A percentile compares a stretch with the other conserved stretches of the same genome.
Conservation (phyloP, 495 filamentous ascomycete species). For the Penicillium samsonianum region DNA sequence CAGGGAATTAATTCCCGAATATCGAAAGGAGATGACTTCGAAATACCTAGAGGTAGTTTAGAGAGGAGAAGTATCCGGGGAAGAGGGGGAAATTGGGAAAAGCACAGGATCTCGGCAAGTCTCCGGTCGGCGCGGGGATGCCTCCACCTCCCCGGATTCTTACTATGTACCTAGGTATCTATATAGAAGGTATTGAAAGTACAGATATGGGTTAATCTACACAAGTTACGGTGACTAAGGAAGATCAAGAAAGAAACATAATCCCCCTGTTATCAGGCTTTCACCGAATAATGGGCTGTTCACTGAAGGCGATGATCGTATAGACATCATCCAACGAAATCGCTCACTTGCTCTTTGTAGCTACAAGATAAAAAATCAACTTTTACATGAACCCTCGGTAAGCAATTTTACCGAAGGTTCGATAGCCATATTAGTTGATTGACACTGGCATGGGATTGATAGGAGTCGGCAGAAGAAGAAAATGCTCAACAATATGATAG, state of each 20-base stretch:
- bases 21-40: not conserved
- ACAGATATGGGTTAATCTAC: not conserved
- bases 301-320: not conserved
- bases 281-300: not conserved
- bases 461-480: not conserved
- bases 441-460: not conserved
- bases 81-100: not conserved
- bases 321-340: not conserved
- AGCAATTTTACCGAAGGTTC: not conserved
- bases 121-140: conserved; percentile 12
- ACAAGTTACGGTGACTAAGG: not conserved
- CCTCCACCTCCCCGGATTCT: conserved; percentile 13
- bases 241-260: not conserved
- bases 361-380: not conserved
- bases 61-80: conserved; percentile 18
- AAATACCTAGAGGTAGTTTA: too few species aligned
- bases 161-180: not conserved
- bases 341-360: not conserved
- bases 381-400: not conserved
- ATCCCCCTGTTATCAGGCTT: not conserved
- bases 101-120: conserved; percentile 8
- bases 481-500: not conserved
- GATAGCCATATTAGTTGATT: not conserved
- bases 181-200: not conserved
- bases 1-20: conserved; percentile 10